These are phyloP conservation scores for Podosphaera aphanis DNA, from an alignment of 2,329 filamentous ascomycete genomes.

Conservation along the genomic window DNA sequence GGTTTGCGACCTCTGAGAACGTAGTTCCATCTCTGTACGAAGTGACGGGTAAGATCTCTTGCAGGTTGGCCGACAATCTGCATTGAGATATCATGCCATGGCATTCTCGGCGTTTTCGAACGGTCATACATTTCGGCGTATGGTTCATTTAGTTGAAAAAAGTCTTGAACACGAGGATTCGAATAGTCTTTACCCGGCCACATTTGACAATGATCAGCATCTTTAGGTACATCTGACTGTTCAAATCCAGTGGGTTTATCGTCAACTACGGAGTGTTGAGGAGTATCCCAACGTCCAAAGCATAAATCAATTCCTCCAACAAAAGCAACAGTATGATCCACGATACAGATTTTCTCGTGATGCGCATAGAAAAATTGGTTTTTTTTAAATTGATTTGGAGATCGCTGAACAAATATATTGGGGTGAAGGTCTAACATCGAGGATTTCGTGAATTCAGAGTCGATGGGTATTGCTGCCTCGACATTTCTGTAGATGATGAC, in stretches of 20 bases:
- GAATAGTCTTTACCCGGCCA: constrained; percentile 98
- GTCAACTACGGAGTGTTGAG: constrained; percentile 72
- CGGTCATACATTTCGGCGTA: constrained; percentile 99
- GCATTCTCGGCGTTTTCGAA: constrained; percentile 72
- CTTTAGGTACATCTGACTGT: constrained; percentile 48
- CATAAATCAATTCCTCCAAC: constrained; percentile 89
- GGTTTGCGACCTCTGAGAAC: constrained; percentile 79
- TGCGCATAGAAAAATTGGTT: constrained; percentile 99
- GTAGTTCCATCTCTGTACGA: constrained; percentile 96
- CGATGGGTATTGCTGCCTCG: constrained; percentile 87
- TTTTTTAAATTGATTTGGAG: constrained; percentile 92
- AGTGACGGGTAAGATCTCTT: constrained; percentile 79
- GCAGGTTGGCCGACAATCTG: constrained; percentile 92
- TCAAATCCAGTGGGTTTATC: constrained; percentile 94
- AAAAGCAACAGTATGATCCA: constrained; percentile 90
- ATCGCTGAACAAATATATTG: constrained; percentile 88
- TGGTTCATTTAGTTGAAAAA: constrained; percentile 75
- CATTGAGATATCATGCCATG: constrained; percentile 97
- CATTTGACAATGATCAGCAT: constrained; percentile 82
- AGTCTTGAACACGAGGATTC: constrained; percentile 85
- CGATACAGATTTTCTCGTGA: constrained; percentile 92
- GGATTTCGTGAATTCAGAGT: constrained; percentile 95
- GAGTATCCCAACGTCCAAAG: constrained; percentile 92
- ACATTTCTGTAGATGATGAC: constrained; percentile 97
- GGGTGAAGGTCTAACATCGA: constrained; percentile 85